A percentile compares a stretch with the other conserved stretches of the same genome.
Conservation (phyloP, 495 filamentous ascomycete species). For the Geopyxis carbonaria region DNA sequence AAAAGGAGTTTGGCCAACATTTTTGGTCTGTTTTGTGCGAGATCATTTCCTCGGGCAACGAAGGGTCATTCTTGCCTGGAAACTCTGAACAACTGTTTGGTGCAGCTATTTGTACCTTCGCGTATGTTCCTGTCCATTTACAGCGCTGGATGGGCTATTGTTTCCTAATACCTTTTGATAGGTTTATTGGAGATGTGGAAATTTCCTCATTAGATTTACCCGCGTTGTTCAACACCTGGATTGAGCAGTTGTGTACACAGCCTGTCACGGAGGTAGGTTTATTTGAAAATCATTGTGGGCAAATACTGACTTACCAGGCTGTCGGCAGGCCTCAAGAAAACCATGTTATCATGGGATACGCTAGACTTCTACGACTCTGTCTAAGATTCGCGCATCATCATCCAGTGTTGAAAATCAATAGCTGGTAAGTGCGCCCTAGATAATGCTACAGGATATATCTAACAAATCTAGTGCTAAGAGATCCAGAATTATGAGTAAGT, state of each 20-base stretch:
- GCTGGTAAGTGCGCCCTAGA: too few relatives aligned
- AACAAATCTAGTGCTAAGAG: too few relatives aligned
- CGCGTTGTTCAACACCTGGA: conserved; percentile 17
- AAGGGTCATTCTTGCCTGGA: conserved; percentile 25
- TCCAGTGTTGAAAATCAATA: too few relatives aligned
- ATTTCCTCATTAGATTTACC: conserved; percentile 15
- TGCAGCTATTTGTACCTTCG: conserved; percentile 16
- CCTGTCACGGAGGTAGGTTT: conserved; percentile 17
- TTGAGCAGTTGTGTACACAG: conserved; percentile 11
- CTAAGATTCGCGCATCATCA: conserved; percentile 13
- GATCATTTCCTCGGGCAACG: conserved; percentile 24
- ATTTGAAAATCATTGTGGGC: background rate
- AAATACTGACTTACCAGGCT: conserved; percentile 10
- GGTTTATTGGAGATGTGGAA: conserved; percentile 15
- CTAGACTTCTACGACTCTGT: conserved; percentile 15
- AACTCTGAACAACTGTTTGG: conserved; percentile 41
- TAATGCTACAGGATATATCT: too few relatives aligned
- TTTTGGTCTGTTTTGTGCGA: conserved; percentile 38
- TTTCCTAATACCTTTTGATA: conserved; percentile 11
- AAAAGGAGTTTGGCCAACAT: conserved; percentile 27
- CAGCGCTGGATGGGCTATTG: too few relatives aligned
- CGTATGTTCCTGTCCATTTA: conserved; percentile 8
- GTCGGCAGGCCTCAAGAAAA: conserved; percentile 24
- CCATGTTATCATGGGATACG: conserved; percentile 20
- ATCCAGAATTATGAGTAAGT: background rate